Conservation (phyloP, 108 stramenopile species). For the Epithemia pelagica region DNA sequence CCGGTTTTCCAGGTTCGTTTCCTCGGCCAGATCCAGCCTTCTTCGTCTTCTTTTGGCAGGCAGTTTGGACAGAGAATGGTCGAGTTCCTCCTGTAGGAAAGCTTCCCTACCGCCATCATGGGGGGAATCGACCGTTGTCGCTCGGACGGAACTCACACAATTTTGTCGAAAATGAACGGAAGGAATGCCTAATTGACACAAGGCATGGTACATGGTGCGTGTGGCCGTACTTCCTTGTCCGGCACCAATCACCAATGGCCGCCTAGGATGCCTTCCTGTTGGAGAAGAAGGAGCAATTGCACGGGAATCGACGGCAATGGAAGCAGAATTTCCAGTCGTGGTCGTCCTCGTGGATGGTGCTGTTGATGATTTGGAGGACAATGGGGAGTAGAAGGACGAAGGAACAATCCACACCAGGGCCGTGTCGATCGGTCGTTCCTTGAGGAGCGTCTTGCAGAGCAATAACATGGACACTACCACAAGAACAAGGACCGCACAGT, state of each 20-base stretch:
- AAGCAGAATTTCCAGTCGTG: no score
- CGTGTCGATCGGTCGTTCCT: no score
- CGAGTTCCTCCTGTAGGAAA: no score
- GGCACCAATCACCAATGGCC: not conserved
- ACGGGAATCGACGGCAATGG: no score
- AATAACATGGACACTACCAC: no score
- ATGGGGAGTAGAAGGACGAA: no score
- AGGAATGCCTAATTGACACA: not conserved
- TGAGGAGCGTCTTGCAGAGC: no score
- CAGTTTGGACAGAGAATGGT: not conserved
- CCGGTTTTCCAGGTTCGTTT: not conserved
- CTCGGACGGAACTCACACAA: not conserved
- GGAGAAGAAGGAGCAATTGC: no score
- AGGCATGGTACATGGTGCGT: not conserved
- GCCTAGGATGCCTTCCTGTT: not conserved
- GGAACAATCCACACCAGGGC: no score
- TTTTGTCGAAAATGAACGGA: not conserved
- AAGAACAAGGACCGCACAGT: no score
- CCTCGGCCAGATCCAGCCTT: not conserved
- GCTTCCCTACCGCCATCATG: not conserved
- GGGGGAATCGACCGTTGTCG: not conserved
- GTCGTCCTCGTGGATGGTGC: no score
- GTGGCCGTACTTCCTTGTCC: not conserved
- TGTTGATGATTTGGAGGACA: no score
- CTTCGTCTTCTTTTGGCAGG: not conserved